Base-by-base conservation (phyloP, 148 eudicot species). In the Rhododendron henanense region DNA sequence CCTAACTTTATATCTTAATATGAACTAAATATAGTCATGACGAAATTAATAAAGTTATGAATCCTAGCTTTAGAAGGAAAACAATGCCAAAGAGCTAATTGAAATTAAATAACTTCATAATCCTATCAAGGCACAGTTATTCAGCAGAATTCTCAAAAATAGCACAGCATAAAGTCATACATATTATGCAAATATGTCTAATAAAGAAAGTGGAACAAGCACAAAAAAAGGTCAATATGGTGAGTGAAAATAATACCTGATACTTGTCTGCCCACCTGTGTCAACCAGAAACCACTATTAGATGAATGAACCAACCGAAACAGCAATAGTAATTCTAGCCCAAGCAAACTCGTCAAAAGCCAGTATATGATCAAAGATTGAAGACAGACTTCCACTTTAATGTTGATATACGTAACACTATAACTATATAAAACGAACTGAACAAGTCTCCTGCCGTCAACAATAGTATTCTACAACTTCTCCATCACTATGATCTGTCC, bases 261-360 rank as follows among this genome's bases (percentile, higher is more conserved):
- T 96, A 87, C 98, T 96, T 75, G 98, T 96, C 91, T 96, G 98
- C 45, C 98, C 98, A 90, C 98, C 98, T 96, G 98, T 59, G 82
- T 85, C 85, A 93, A 79, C 87, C 84, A 74, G 71, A 81, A 81
- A 55, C 67, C 71, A 57, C 31, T 18, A 81, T 81, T 55, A 81
- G 83, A 35, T 51, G 67, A 55, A 81, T 33, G 19, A 81, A 53
- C 83, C 41, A 8, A 81, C 83, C 18, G 37, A 57, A 55, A 81
- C 83, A 80, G 31, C 23, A 81, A 81, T 35, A 50, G 15, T 53
- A 50, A 53, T 55, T 57, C 47, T 81, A 57, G 37, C 45, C 48
- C 47, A 81, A 25, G 35, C 59, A 1, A 33, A 33, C 35, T 0
- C 9, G 47, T 35, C 47, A 81, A 33, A 57, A 35, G 65, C 4